Conservation (phyloP, 129 eudicot species). For the Ambrosia trifida region DNA sequence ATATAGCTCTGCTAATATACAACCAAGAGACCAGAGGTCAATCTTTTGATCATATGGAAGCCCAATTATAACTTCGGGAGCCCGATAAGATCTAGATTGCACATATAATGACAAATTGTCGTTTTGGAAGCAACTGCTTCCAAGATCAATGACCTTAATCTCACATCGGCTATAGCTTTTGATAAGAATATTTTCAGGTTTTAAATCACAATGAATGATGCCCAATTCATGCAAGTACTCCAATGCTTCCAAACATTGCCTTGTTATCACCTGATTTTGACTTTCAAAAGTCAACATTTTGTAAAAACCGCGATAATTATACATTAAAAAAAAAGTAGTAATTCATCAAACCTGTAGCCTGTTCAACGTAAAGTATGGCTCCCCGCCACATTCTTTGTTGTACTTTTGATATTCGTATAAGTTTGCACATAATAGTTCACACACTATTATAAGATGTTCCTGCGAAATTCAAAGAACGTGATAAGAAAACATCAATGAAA, state of each 20-base stretch:
- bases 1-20: slow-evolving; percentile 83
- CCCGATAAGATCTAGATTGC: slow-evolving; percentile 97
- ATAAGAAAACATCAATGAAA: slow-evolving; percentile 8
- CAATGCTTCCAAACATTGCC: slow-evolving; percentile 91
- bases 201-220: slow-evolving; percentile 91
- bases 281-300: slow-evolving; percentile 19
- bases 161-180: slow-evolving; percentile 91
- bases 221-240: slow-evolving; percentile 79
- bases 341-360: slow-evolving; percentile 73
- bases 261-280: slow-evolving; percentile 62
- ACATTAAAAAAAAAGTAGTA: neutral
- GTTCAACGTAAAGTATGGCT: slow-evolving; percentile 75
- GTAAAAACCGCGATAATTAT: slow-evolving; percentile 3
- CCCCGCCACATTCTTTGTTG: slow-evolving; percentile 81
- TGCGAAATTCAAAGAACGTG: slow-evolving; percentile 33
- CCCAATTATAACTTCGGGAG: slow-evolving; percentile 96
- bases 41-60: slow-evolving; percentile 84
- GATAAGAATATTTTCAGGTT: slow-evolving; percentile 92
- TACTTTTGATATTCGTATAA: slow-evolving; percentile 91
- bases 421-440: slow-evolving; percentile 85
- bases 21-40: slow-evolving; percentile 97
- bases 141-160: slow-evolving; percentile 95
- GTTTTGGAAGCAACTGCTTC: slow-evolving; percentile 90
- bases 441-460: slow-evolving; percentile 95
- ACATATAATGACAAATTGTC: slow-evolving; percentile 83